Evolutionary conservation across 306 rosid species (phyloP).

Genomic region (Gastrolobium bilobum): DNA sequence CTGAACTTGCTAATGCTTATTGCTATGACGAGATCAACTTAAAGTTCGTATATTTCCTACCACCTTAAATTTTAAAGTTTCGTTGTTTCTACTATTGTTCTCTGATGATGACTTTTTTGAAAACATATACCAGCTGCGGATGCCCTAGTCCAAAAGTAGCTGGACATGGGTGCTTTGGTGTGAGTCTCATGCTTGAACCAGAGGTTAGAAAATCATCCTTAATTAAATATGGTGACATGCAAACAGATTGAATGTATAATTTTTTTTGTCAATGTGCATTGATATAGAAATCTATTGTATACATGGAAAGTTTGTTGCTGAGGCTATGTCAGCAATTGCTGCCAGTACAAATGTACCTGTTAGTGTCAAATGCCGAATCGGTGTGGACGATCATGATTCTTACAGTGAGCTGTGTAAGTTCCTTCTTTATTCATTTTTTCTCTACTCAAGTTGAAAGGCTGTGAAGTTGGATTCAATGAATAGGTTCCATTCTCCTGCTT

Average conservation of each 20-base stretch:
- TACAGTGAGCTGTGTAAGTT: slow-evolving; percentile 91
- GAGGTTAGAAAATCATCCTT: slow-evolving; percentile 71
- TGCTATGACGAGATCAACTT: slow-evolving; percentile 91
- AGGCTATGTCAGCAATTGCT: slow-evolving; percentile 96
- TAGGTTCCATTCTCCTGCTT: slow-evolving; percentile 11
- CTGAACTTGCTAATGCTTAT: slow-evolving; percentile 81
- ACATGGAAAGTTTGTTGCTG: slow-evolving; percentile 93
- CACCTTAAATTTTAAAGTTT: slow-evolving; percentile 26
- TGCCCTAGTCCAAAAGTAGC: slow-evolving; percentile 98
- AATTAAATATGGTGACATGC: slow-evolving; percentile 40
- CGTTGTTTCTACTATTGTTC: slow-evolving; percentile 1
- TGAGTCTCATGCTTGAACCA: slow-evolving; percentile 92
- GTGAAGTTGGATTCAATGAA: slow-evolving; percentile 23
- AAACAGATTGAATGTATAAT: slow-evolving; percentile 2
- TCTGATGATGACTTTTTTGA: slow-evolving; percentile 23
- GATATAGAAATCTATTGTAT: slow-evolving; percentile 60
- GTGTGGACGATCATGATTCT: slow-evolving; percentile 91
- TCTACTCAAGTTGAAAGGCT: slow-evolving; percentile 38
- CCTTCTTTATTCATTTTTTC: slow-evolving; percentile 45
- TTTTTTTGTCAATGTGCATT: slow-evolving; percentile 51
- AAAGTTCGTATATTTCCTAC: slow-evolving; percentile 64
- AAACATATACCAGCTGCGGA: slow-evolving; percentile 71
- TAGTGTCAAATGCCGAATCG: slow-evolving; percentile 94
- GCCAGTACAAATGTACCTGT: slow-evolving; percentile 85
- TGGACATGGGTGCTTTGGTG: slow-evolving; percentile 98